Evolutionary conservation across 345 rosid species (phyloP).

Genomic region (Hevea brasiliensis): DNA sequence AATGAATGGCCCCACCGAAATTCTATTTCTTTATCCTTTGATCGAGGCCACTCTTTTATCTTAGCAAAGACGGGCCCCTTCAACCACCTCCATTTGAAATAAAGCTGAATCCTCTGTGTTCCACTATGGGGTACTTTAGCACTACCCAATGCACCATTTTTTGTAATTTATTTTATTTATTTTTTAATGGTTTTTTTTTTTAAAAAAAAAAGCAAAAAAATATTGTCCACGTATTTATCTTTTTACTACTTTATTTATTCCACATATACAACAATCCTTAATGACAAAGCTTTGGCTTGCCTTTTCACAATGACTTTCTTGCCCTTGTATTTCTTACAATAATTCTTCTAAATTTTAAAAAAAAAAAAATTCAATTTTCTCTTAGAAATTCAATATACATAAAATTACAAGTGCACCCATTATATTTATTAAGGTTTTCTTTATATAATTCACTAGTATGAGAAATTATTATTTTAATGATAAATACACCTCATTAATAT

Average conservation of each 20-base stretch:
- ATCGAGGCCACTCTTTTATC: too few species aligned
- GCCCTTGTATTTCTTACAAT: neutral
- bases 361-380: too few species aligned
- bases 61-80: neutral
- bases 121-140: constrained; percentile 21
- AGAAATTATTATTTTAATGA: too few species aligned
- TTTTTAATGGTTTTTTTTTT: neutral
- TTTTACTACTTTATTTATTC: neutral
- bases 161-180: constrained; percentile 1
- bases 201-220: neutral
- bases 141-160: constrained; percentile 39
- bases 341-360: too few species aligned
- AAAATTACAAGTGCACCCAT: too few species aligned
- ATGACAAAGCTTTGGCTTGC: constrained; percentile 9
- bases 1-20: too few species aligned
- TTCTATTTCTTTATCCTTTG: too few species aligned
- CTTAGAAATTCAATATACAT: too few species aligned
- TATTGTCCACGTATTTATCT: neutral
- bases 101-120: constrained; percentile 5
- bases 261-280: constrained; percentile 3
- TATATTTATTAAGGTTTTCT: too few species aligned
- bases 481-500: too few species aligned
- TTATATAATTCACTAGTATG: too few species aligned
- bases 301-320: constrained; percentile 14
- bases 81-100: neutral